phyloP scores from a whole-genome alignment of 805 yeast genomes.

The Kluyveromyces aestuarii region DNA sequence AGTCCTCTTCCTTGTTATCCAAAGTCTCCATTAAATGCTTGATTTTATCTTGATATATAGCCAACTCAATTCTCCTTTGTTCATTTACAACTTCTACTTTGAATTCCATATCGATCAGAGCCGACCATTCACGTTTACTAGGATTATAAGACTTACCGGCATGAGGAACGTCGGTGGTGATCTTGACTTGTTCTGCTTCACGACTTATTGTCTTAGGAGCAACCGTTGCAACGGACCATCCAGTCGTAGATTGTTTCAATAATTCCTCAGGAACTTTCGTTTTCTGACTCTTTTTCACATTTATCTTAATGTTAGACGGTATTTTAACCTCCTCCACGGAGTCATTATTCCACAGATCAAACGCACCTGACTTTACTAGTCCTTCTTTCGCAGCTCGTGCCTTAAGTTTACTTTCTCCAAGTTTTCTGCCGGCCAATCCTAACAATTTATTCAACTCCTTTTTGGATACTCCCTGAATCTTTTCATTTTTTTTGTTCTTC shows the following conservation, averaged over 20 bases:
- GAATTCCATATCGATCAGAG: conserved; percentile 58
- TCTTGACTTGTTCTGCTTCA: conserved; percentile 45
- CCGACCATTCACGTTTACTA: conserved; percentile 71
- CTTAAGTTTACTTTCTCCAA: conserved; percentile 42
- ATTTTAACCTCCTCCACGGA: conserved; percentile 11
- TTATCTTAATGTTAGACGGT: conserved; percentile 24
- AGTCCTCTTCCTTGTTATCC: conserved; percentile 48
- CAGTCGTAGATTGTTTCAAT: conserved; percentile 30
- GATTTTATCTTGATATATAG: conserved; percentile 56
- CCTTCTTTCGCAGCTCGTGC: conserved; percentile 55
- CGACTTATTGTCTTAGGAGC: conserved; percentile 47
- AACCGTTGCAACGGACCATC: conserved; percentile 44
- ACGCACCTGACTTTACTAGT: conserved; percentile 37
- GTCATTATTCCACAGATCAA: conserved; percentile 66
- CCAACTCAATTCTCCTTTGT: conserved; percentile 48
- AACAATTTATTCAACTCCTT: conserved; percentile 56
- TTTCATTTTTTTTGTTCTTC: conserved; percentile 31
- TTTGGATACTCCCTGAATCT: conserved; percentile 54
- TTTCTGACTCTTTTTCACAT: conserved; percentile 15
- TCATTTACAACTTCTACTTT: conserved; percentile 58
- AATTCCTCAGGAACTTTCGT: conserved; percentile 33
- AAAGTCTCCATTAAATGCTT: conserved; percentile 54
- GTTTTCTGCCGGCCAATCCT: conserved; percentile 67
- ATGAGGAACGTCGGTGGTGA: conserved; percentile 48
- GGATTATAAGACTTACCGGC: conserved; percentile 93